Base-by-base conservation (phyloP, 306 rosid species). In the Mimosa pudica region DNA sequence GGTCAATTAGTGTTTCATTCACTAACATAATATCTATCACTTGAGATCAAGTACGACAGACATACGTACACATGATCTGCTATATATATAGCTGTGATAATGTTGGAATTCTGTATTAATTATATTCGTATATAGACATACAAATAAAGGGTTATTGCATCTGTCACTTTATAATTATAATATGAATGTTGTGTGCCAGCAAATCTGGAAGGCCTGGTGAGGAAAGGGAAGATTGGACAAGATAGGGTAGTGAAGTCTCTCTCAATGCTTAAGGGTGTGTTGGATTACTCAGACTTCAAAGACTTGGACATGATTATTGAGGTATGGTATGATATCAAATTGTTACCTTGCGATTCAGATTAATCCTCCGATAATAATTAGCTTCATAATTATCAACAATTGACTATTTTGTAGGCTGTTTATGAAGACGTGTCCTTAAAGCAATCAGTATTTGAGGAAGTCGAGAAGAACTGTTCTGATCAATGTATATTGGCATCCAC, bases 201-300 rank as follows among this genome's bases (percentile, higher is more conserved):
- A 62, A 62, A 30, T 30, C 42, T 11, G 68, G 68, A 32, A 30
- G 42, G 42, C 1, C 41, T 62, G 0, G 0, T 62, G 42, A 62
- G 68, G 68, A 32, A 62, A 62, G 68, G 42, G 38, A 30, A 62
- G 68, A 17, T 62, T 62, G 68, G 16, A 62, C 68, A 11, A 16
- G 68, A 62, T 62, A 11, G 3, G 8, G 41, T 62, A 24, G 68
- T 12, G 38, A 62, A 62, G 42, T 62, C 68, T 11, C 41, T 62
- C 5, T 62, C 18, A 8, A 62, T 4, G n/a, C 41, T 62, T 32
- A 32, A 62, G 11, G 68, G 68, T 1, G 68, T 62, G 8, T 11
- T 5, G 36, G 68, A 61, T 61, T 61, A 61, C 69, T 63, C 45
- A 35, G 10, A 63, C 17, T 33, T 63, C 41, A 33, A 63, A 33